Evolutionary conservation across 768 basidiomycete genomes (phyloP), one percentile per base, ranked within the genome.

Genomic region (Mycena olivaceomarginata): DNA sequence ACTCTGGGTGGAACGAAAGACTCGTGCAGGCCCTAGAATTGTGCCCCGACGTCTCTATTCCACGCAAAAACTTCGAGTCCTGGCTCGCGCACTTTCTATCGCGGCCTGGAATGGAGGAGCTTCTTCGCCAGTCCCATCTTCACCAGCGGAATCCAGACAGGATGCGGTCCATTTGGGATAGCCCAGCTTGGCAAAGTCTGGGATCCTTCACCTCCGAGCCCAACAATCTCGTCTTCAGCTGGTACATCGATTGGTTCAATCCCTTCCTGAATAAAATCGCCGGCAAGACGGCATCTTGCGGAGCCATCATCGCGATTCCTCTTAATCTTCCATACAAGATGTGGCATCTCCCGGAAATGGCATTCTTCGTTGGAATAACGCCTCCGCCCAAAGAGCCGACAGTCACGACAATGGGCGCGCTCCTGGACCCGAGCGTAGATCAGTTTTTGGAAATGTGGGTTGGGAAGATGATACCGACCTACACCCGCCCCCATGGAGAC

Each of bases 321-420:
- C 48, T 82, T 37, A 84, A 84, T 37, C 72, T 84, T 2, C 83
- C 83, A 0, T 60, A 60, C 10, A 63, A 76, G 16, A 46, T 82
- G 20, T 80, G 80, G 41, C 80, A 82, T 60, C 71, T 64, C 12
- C 4, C 46, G 5, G 82, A 82, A 41, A 82, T 77, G 39, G 53
- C 79, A 3, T 81, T 70, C 64, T 70, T 84, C 37, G 78, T 72
- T 6, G 78, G 77, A 46, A 76, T 81, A 39, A 81, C 72, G 13
- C 80, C 80, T 25, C 77, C 72, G n/a, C 77, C 75, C 22, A 70
- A 75, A 57, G 74, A 75, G 67, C 74, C 74, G 9, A 65, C 74
- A 16, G 63, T 70, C 41, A 66, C 48, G 31, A 75, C 69, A 12
- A 76, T 76, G 11, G 67, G 63, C 20, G 68, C 75, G 7, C 65